These are phyloP conservation scores for Backusella tarrabulga DNA, from an alignment of 192 early-diverging fungal genomes.

Conservation along the genomic window DNA sequence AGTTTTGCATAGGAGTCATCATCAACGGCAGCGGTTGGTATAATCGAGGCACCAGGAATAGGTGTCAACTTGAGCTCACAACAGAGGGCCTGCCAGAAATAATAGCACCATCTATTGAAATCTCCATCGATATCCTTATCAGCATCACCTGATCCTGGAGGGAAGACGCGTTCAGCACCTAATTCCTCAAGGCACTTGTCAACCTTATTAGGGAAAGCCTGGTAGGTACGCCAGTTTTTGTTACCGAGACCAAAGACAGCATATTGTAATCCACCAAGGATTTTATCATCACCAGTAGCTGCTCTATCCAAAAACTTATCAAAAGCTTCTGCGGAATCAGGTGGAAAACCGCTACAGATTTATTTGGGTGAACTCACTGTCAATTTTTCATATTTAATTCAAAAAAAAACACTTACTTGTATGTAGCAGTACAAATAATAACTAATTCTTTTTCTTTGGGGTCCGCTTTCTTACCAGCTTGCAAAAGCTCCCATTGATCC, in stretches of 20 bases:
- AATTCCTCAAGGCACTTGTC: conserved; percentile 40
- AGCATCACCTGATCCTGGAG: conserved; percentile 48
- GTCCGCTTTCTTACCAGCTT: conserved; percentile 15
- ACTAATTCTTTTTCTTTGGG: conserved; percentile 22
- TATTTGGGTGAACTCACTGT: background rate
- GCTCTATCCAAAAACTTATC: conserved; percentile 25
- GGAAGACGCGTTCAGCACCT: conserved; percentile 44
- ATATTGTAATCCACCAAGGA: conserved; percentile 40
- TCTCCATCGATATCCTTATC: conserved; percentile 42
- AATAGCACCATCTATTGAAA: conserved; percentile 35
- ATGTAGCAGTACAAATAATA: conserved; percentile 36
- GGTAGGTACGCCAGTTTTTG: conserved; percentile 59
- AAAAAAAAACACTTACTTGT: conserved; percentile 7
- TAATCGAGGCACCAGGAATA: conserved; percentile 1
- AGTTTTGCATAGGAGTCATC: background rate
- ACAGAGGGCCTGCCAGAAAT: conserved; percentile 24
- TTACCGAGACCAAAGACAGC: conserved; percentile 62
- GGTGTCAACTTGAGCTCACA: conserved; percentile 12
- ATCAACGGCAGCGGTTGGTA: conserved; percentile 1
- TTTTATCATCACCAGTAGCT: background rate
- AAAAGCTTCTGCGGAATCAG: conserved; percentile 53
- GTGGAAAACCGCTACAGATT: conserved; percentile 38
- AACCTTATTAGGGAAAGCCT: conserved; percentile 50
- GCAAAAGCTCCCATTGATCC: conserved; percentile 43
- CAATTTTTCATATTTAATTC: background rate